These are phyloP conservation scores for Hirschioporus abietinus DNA, from an alignment of 768 basidiomycete genomes.

Conservation along the genomic window DNA sequence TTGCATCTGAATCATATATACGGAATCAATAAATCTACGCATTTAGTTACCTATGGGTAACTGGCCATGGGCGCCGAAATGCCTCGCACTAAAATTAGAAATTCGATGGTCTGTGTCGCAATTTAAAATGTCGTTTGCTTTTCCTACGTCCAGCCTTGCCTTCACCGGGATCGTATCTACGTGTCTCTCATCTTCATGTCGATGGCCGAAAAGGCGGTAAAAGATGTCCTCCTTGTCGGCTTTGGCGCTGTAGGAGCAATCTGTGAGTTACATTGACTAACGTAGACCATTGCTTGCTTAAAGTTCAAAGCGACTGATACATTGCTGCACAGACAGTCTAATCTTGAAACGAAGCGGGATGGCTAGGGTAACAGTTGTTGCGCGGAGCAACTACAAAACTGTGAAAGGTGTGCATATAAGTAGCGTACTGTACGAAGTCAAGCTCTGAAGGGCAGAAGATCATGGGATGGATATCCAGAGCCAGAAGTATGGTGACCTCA, in stretches of 20 bases:
- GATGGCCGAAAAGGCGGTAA: constrained; percentile 17
- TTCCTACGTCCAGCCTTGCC: too few species aligned
- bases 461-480: constrained; percentile 54
- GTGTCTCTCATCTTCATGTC: too few species aligned
- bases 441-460: constrained; percentile 24
- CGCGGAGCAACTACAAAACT: constrained; percentile 60
- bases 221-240: constrained; percentile 56
- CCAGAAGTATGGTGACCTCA: constrained; percentile 50
- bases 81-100: too few species aligned
- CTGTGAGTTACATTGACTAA: constrained; percentile 35
- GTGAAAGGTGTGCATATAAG: constrained; percentile 36
- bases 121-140: too few species aligned
- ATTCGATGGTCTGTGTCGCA: too few species aligned
- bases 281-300: neutral
- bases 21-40: constrained; percentile 13
- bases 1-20: constrained; percentile 33
- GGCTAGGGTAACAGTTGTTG: constrained; percentile 66
- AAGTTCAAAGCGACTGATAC: neutral
- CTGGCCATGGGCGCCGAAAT: too few species aligned
- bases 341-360: constrained; percentile 52
- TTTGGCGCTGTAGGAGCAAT: constrained; percentile 63
- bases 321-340: constrained; percentile 38
- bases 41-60: too few species aligned
- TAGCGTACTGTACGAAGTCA: neutral
- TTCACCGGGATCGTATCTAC: too few species aligned